Evolutionary conservation across 2,329 filamentous ascomycete genomes (phyloP).

Genomic region (Pseudohalonectria lignicola): DNA sequence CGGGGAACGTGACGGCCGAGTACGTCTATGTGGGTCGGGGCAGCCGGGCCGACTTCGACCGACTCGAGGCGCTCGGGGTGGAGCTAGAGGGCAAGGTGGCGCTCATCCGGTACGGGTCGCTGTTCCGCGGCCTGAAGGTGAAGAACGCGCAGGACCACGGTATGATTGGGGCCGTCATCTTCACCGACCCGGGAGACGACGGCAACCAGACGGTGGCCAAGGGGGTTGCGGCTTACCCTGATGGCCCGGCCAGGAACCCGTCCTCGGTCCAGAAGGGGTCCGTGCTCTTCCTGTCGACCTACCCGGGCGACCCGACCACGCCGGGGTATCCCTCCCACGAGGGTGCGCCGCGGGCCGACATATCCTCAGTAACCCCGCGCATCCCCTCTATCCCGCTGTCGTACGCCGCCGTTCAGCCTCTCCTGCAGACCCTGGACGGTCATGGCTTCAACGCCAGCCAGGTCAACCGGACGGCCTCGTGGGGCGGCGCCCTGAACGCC

Average conservation of each 20-base stretch:
- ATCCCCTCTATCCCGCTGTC: conserved; percentile 80
- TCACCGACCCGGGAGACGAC: conserved; percentile 66
- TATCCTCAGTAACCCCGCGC: conserved; percentile 50
- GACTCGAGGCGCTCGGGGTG: conserved; percentile 56
- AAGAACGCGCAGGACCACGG: conserved; percentile 72
- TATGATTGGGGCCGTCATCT: conserved; percentile 62
- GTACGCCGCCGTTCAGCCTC: conserved; percentile 62
- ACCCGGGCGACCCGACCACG: conserved; percentile 61
- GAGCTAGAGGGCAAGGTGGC: conserved; percentile 68
- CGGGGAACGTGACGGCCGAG: conserved; percentile 62
- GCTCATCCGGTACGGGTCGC: conserved; percentile 61
- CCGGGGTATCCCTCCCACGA: conserved; percentile 73
- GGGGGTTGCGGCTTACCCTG: conserved; percentile 60
- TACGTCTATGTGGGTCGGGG: conserved; percentile 74
- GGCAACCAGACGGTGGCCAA: conserved; percentile 64
- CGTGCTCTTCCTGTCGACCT: conserved; percentile 60
- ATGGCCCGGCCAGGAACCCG: conserved; percentile 65
- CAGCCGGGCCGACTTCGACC: conserved; percentile 62
- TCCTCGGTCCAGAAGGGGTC: conserved; percentile 51
- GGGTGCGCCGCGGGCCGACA: conserved; percentile 53
- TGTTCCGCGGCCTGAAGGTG: conserved; percentile 74
- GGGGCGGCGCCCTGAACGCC: conserved; percentile 41
- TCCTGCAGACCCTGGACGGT: conserved; percentile 69
- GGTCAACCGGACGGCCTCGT: conserved; percentile 33
- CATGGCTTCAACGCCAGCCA: conserved; percentile 57